Evolutionary conservation across 2,329 filamentous ascomycete genomes (phyloP).

Genomic region (Pyrenochaeta sp.): DNA sequence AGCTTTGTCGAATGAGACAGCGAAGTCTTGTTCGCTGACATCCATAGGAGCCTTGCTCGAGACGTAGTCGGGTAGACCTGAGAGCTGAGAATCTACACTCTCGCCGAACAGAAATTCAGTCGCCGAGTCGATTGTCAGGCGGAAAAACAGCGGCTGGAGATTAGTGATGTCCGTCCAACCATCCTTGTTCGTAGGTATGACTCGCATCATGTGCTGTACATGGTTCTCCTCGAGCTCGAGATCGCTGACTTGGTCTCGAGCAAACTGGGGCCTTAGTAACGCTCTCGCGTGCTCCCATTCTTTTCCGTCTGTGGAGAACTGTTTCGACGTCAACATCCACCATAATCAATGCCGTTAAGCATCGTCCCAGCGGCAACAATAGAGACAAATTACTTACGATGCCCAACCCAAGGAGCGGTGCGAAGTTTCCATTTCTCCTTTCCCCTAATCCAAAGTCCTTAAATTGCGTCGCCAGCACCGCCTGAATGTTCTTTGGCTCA

Average conservation of each 20-base stretch:
- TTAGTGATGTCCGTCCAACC: constrained; percentile 40
- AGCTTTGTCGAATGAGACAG: constrained; percentile 31
- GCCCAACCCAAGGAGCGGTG: constrained; percentile 51
- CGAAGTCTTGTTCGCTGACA: constrained; percentile 32
- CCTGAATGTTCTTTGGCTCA: constrained; percentile 57
- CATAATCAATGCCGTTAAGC: neutral
- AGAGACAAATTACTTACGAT: constrained; percentile 33
- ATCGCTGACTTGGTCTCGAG: constrained; percentile 42
- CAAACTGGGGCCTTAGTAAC: constrained; percentile 49
- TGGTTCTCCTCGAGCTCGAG: constrained; percentile 44
- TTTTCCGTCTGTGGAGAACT: constrained; percentile 43
- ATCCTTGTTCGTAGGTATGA: constrained; percentile 6
- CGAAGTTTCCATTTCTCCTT: constrained; percentile 48
- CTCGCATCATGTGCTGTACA: constrained; percentile 43
- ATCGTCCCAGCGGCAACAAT: neutral
- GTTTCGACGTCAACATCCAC: neutral
- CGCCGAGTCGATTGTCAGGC: constrained; percentile 49
- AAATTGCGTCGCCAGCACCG: constrained; percentile 54
- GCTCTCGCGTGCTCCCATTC: constrained; percentile 43
- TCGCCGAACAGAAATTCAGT: constrained; percentile 51
- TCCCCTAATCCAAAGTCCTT: constrained; percentile 56
- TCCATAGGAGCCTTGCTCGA: constrained; percentile 16
- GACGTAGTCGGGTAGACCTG: constrained; percentile 27
- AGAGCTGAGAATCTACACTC: constrained; percentile 40
- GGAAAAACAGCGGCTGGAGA: constrained; percentile 52